Base-by-base conservation (phyloP, 306 rosid genomes). In the Echinosophora koreensis region DNA sequence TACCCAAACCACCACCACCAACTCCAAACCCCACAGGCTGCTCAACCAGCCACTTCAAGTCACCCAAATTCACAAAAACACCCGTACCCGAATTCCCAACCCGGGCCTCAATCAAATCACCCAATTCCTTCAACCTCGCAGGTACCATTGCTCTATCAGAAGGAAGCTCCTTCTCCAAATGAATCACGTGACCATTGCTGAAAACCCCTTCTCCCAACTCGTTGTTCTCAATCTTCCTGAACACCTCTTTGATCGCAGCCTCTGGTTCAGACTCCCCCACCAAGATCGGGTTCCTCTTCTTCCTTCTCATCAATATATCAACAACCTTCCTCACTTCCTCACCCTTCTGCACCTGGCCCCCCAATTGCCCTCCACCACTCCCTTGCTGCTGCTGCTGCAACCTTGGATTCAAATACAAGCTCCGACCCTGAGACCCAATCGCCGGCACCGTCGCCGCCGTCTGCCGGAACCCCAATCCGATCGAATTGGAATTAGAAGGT, bases 241-340 rank as follows among this genome's bases (percentile, higher is more conserved):
- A 51, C 1, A 96, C 81, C 67, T 96, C 98, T 63, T 67, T 89
- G 22, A 90, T 76, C 78, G 90, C 90, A 2, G 90, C 90, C 69
- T 91, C 96, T 0, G 98, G 99, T 77, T 96, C 97, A 51, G 93
- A 86, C 66, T 91, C 99, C 28, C 99, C 98, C 1, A 96, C 99
- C 79, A 96, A 78, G 61, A 96, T 88, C 49, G 98, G 99, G 79
- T 96, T 96, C 76, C 91, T 77, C 88, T 96, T 92, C 85, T 84
- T 92, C 8, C 82, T 28, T 64, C 88, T 82, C 12, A 84, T 35
- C 66, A 96, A 69, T 46, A 96, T 88, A 76, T 96, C 99, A 2
- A 82, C n/a, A 2, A 96, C 80, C 37, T 84, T 64, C 22, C 85
- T 88, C 7, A 89, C 92, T n/a, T 96, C 98, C 44, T 93, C 97